A percentile compares a stretch with the other conserved stretches of the same genome.
Conservation (phyloP, 306 rosid genomes). For the Carpinus fangiana region DNA sequence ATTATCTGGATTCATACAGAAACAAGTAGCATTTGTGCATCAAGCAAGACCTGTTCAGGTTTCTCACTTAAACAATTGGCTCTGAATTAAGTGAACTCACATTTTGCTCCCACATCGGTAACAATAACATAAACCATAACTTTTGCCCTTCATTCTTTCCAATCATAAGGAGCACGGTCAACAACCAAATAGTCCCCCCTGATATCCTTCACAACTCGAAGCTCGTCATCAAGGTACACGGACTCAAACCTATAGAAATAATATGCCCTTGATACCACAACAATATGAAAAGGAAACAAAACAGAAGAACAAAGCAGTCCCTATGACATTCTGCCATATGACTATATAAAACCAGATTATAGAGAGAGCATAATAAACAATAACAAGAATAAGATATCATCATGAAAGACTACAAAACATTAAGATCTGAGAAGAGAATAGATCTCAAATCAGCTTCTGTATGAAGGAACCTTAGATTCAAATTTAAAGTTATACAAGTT, state of each 20-base stretch:
- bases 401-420: neutral
- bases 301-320: neutral
- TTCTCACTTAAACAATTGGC: neutral
- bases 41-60: constrained; percentile 1
- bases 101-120: neutral
- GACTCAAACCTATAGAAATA: constrained; percentile 68
- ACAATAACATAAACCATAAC: constrained; percentile 6
- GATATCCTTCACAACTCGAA: constrained; percentile 80
- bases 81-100: constrained; percentile 21
- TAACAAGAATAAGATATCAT: neutral
- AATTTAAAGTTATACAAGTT: neutral
- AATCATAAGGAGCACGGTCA: constrained; percentile 67
- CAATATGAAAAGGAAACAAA: constrained; percentile 10
- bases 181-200: constrained; percentile 86
- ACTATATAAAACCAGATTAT: too few relatives aligned
- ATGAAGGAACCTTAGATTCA: neutral
- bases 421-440: neutral
- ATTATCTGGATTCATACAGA: neutral
- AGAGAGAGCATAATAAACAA: neutral
- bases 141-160: constrained; percentile 60
- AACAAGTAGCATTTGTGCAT: neutral
- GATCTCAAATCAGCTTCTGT: constrained; percentile 1
- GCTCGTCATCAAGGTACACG: constrained; percentile 69
- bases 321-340: neutral
- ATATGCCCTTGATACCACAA: constrained; percentile 15